A percentile compares a stretch with the other conserved stretches of the same genome.
Conservation (phyloP, 805 yeast species). For the Candida peoriensis region DNA sequence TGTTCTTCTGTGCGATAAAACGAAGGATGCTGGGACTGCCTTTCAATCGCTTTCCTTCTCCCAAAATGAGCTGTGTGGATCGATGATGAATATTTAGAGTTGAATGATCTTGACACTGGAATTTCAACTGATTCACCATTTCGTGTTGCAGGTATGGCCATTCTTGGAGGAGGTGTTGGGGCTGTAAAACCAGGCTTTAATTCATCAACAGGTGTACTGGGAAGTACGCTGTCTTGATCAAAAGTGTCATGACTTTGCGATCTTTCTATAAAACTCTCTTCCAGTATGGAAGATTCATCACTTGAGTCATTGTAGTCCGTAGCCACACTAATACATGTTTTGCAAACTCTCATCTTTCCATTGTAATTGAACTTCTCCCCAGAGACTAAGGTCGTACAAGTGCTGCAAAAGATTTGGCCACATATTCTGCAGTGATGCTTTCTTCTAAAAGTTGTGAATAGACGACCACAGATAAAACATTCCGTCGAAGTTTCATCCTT, state of each 20-base stretch:
- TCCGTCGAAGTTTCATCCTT: slow-evolving; percentile 88
- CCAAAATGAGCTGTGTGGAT: slow-evolving; percentile 23
- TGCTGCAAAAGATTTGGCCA: slow-evolving; percentile 89
- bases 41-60: slow-evolving; percentile 19
- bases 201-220: slow-evolving; percentile 20
- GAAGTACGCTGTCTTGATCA: slow-evolving; percentile 14
- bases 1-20: slow-evolving; percentile 7
- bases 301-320: slow-evolving; percentile 70
- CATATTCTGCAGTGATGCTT: slow-evolving; percentile 95
- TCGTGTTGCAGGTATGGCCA: slow-evolving; percentile 80
- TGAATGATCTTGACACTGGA: slow-evolving; percentile 32
- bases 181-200: slow-evolving; percentile 25
- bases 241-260: slow-evolving; percentile 13
- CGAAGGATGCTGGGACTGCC: slow-evolving; percentile 11
- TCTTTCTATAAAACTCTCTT: slow-evolving; percentile 26
- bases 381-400: slow-evolving; percentile 69
- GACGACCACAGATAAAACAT: slow-evolving; percentile 76
- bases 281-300: slow-evolving; percentile 48
- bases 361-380: slow-evolving; percentile 58
- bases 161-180: slow-evolving; percentile 57
- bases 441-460: slow-evolving; percentile 80
- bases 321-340: slow-evolving; percentile 58
- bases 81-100: slow-evolving; percentile 19
- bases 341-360: slow-evolving; percentile 75
- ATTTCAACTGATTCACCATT: slow-evolving; percentile 78